A percentile compares a stretch with the other conserved stretches of the same genome.
Conservation (phyloP, 306 rosid genomes). For the Betula pendula region DNA sequence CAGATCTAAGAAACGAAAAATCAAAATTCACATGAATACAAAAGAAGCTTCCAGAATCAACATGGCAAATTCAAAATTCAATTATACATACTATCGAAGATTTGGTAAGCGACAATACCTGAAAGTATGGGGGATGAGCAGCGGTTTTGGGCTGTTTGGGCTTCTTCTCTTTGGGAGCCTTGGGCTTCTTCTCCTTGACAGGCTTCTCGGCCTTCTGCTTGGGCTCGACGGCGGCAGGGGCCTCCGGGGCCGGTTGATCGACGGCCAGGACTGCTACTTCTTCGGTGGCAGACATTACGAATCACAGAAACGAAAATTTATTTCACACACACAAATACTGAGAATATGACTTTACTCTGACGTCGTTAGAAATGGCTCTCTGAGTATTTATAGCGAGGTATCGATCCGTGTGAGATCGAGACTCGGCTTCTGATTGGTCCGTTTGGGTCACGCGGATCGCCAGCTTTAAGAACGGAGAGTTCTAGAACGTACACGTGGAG, state of each 20-base stretch:
- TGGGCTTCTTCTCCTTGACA: conserved; percentile 53
- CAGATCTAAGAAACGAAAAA: not conserved
- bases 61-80: not conserved
- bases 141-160: conserved; percentile 55
- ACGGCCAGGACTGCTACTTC: conserved; percentile 32
- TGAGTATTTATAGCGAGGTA: conserved; percentile 28
- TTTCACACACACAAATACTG: not conserved
- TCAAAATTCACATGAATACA: not conserved
- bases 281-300: conserved; percentile 48
- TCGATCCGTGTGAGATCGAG: conserved; percentile 28
- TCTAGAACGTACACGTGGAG: conserved; percentile 62
- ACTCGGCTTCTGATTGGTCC: conserved; percentile 37
- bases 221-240: conserved; percentile 31
- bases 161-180: conserved; percentile 52
- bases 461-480: conserved; percentile 29
- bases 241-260: conserved; percentile 37
- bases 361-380: rapidly evolving
- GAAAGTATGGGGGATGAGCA: conserved; percentile 83
- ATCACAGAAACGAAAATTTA: not conserved
- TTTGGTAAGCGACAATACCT: conserved; percentile 35
- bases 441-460: conserved; percentile 30
- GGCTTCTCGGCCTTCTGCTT: conserved; percentile 34
- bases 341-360: not conserved
- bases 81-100: not conserved
- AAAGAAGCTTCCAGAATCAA: not conserved